phyloP scores from a whole-genome alignment of 345 rosid genomes.

The Cardamine chenopodiifolia region DNA sequence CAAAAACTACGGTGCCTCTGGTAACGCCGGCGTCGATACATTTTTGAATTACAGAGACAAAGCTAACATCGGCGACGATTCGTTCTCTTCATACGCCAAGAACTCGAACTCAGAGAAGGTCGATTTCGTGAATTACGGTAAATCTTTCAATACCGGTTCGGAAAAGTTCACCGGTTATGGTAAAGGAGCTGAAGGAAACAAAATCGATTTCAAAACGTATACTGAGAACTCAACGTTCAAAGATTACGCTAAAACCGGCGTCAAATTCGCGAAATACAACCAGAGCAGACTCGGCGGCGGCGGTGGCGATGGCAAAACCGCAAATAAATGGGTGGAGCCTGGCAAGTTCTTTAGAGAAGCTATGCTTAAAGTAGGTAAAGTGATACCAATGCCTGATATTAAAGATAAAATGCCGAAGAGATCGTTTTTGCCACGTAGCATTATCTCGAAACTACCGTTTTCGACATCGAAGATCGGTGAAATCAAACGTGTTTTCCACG shows the following conservation, averaged over 20 bases:
- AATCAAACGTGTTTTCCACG: conserved; percentile 56
- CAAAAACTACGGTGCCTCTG: conserved; percentile 59
- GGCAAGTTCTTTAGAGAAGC: conserved; percentile 82
- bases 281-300: not conserved
- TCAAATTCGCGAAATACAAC: conserved; percentile 54
- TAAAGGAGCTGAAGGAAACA: conserved; percentile 44
- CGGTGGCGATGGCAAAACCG: conserved; percentile 44
- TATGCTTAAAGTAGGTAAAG: conserved; percentile 56
- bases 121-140: conserved; percentile 56
- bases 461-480: conserved; percentile 46
- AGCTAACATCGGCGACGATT: conserved; percentile 62
- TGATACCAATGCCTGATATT: conserved; percentile 81
- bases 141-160: conserved; percentile 57
- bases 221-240: conserved; percentile 59
- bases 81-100: conserved; percentile 68
- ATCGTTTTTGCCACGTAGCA: conserved; percentile 73
- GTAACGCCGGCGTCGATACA: conserved; percentile 48
- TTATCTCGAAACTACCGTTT: conserved; percentile 64
- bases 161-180: conserved; percentile 66
- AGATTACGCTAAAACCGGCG: conserved; percentile 50
- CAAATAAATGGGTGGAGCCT: conserved; percentile 76
- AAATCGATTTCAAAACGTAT: conserved; percentile 54
- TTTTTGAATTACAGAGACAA: conserved; percentile 62
- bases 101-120: conserved; percentile 50
- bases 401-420: conserved; percentile 84